Evolutionary conservation across 306 rosid genomes (phyloP).

Genomic region (Fagus crenata): DNA sequence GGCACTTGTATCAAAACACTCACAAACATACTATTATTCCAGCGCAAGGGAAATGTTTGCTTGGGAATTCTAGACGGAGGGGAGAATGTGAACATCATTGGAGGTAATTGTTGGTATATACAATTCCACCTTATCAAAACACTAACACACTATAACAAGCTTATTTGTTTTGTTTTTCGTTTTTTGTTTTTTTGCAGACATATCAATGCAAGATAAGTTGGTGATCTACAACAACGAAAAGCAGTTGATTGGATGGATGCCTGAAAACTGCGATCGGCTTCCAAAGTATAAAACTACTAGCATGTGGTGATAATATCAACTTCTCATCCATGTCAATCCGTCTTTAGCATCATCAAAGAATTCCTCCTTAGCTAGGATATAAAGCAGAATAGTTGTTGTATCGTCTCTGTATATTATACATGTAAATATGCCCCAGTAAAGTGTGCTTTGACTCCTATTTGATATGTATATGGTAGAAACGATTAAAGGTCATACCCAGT

Average conservation of each 20-base stretch:
- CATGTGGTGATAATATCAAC: slow-evolving; percentile 33
- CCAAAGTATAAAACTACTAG: slow-evolving; percentile 46
- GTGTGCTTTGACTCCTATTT: neutral
- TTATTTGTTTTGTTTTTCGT: neutral
- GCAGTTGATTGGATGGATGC: slow-evolving; percentile 69
- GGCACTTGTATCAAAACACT: neutral
- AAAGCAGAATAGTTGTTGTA: neutral
- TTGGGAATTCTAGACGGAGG: slow-evolving; percentile 82
- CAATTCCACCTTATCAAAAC: neutral
- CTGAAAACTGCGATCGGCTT: slow-evolving; percentile 50
- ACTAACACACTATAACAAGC: neutral
- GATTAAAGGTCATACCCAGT: neutral
- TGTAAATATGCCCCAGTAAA: neutral
- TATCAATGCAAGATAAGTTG: slow-evolving; percentile 83
- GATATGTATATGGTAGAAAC: neutral
- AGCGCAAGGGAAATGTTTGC: slow-evolving; percentile 85
- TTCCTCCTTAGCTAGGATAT: neutral
- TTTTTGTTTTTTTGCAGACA: slow-evolving; percentile 31
- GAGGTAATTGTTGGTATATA: slow-evolving; percentile 52
- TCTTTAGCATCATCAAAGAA: neutral
- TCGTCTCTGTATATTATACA: neutral
- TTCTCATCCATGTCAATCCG: neutral
- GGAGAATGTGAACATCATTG: slow-evolving; percentile 72
- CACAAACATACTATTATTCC: slow-evolving; percentile 20
- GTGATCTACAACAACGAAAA: slow-evolving; percentile 73